Evolutionary conservation across 192 early-diverging fungal genomes (phyloP), one percentile per base, ranked within the genome.

Genomic region (Pilaira anomala): DNA sequence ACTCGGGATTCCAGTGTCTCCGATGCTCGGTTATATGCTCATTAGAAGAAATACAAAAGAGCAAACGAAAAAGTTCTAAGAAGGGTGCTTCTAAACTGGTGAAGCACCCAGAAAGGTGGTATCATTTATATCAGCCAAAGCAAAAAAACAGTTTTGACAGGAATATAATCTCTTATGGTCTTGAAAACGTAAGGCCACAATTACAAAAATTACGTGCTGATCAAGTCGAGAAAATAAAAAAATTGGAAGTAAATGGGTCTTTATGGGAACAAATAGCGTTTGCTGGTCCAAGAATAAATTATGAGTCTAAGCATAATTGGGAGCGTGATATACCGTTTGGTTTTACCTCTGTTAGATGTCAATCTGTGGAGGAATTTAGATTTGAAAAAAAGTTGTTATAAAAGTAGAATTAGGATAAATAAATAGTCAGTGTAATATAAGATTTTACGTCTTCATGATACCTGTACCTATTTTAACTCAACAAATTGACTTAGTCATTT

Each of bases 41-140:
- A 58, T 33, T 58, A 41, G 53, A 55, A 55, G 53, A 55, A 30
- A 36, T 30, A 36, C 33, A 36, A 36, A 36, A 36, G 5, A 11
- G 9, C 44, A 46, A 3, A 13, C 4, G 44, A 46, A 46, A 46
- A 16, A 19, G 16, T 46, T 6, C 1, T 2, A 14, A 46, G 13
- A 36, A 6, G 11, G 33, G 7, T 9, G 11, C 33, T 36, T 36
- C 33, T 36, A 36, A 36, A 36, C 30, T 30, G 7, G 30, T 33
- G 19, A 30, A 55, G n/a, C 26, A 30, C 19, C 30, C 53, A 19
- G 28, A 55, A 8, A 36, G 56, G 21, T 58, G 56, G 56, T 58
- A 58, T 58, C 56, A 58, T 11, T 22, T 58, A 14, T 58, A 58
- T 21, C 56, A 41, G 11, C 39, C 21, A 41, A 40, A 58, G 25